Evolutionary conservation across 192 early-diverging fungal genomes (phyloP), one percentile per base, ranked within the genome.

Genomic region (Backusella tarrabulga): DNA sequence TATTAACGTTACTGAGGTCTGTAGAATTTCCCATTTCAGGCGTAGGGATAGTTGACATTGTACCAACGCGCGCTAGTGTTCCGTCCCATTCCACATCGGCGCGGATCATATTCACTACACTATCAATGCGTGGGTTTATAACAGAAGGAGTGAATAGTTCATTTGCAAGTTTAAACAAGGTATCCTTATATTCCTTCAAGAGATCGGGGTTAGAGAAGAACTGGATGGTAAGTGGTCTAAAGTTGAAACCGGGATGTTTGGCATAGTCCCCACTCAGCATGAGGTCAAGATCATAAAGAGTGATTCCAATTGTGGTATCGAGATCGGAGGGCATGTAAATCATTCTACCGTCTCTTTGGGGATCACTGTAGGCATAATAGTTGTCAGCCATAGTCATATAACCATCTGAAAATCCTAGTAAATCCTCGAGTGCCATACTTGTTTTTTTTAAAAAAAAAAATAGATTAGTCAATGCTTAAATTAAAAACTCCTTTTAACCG

Each of bases 361-460:
- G 67, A 34, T 68, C 67, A 68, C 19, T 36, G 67, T 68, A 68
- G 8, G 21, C n/a, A 17, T 68, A 68, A 17, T 68, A 68, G 67
- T 68, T 68, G 1, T 68, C 67, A 19, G 67, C 67, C 34, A 34
- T 68, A 8, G 67, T n/a, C 7, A 34, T 34, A 12, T 32, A 68
- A 34, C 35, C 67, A 35, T 68, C 67, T 11, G 67, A 68, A 34
- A 34, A 68, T 34, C 67, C 67, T 7, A 68, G 7, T 36, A 68
- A 36, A 34, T 36, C 67, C 17, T 68, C 67, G 17, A 36, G 67
- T 34, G 17, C 67, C 67, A 68, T 68, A 38, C 67, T 68, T 32
- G 2, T 32, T 17, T 68, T 36, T 36, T 40, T 38, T 38, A 9
- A 36, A 36, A 36, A 36, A 5, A 36, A 36, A 38, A 38, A 29